Conservation (phyloP, 202 grass and related monocot species). For the Eragrostis tef region DNA sequence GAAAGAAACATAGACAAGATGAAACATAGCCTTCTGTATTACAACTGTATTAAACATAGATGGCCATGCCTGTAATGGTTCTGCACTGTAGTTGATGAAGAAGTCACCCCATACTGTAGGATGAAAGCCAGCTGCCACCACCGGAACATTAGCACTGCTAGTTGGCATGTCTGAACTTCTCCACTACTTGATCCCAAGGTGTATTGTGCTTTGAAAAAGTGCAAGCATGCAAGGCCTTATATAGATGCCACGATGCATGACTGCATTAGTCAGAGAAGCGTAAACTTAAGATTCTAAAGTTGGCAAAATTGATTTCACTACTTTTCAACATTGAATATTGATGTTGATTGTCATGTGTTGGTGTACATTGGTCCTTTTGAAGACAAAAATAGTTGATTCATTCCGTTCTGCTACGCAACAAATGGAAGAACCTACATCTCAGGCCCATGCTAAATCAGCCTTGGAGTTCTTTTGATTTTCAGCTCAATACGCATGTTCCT, state of each 20-base stretch:
- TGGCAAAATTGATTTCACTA: no score
- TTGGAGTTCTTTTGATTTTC: no score
- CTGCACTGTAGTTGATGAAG: constrained; percentile 40
- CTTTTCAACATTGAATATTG: no score
- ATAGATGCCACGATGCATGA: constrained; percentile 5
- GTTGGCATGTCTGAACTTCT: constrained; percentile 17
- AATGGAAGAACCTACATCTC: no score
- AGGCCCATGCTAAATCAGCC: no score
- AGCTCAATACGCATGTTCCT: no score
- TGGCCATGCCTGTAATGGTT: constrained; percentile 35
- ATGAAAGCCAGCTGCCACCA: constrained; percentile 17
- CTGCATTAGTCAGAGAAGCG: neutral
- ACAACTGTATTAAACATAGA: neutral
- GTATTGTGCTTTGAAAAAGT: neutral
- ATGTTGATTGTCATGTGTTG: no score
- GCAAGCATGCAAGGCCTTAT: constrained; percentile 2
- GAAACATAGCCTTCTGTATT: neutral
- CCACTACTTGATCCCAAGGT: neutral
- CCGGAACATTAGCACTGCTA: no score
- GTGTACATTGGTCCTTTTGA: no score
- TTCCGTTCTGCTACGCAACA: no score
- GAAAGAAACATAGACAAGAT: neutral
- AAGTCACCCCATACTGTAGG: constrained; percentile 50
- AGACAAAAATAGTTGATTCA: no score
- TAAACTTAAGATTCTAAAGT: no score